phyloP scores from a whole-genome alignment of 805 yeast species.

The Candida krabiensis region DNA sequence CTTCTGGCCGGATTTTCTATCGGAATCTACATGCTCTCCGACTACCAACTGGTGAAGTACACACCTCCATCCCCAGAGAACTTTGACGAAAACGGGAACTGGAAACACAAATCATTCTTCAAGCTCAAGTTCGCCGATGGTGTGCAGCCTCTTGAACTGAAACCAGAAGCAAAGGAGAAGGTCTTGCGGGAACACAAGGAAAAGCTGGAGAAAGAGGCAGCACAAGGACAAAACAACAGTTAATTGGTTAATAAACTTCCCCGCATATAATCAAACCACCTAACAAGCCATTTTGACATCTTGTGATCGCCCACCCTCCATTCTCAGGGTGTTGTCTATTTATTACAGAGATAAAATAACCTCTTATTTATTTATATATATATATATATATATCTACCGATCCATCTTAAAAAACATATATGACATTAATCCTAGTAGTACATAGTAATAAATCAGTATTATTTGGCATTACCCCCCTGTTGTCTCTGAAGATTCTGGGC shows the following conservation, averaged over 20 bases:
- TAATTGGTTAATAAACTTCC: too few species aligned
- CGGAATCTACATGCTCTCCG: conserved; percentile 31
- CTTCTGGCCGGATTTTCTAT: conserved; percentile 26
- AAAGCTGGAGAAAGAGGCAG: too few species aligned
- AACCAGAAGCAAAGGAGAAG: conserved; percentile 31
- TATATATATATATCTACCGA: too few species aligned
- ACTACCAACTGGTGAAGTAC: conserved; percentile 39
- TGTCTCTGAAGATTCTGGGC: conserved; percentile 21
- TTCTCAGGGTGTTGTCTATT: too few species aligned
- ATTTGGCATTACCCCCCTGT: conserved; percentile 4
- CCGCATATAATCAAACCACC: too few species aligned
- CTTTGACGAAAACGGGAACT: conserved; percentile 39
- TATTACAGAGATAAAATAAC: too few species aligned
- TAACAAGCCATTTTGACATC: too few species aligned
- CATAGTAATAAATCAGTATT: not conserved
- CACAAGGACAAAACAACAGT: too few species aligned
- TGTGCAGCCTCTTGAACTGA: conserved; percentile 39
- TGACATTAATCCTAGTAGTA: not conserved
- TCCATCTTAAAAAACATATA: not conserved
- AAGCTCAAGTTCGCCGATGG: conserved; percentile 34
- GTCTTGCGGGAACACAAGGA: conserved; percentile 10
- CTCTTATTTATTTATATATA: not conserved
- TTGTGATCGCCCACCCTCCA: too few species aligned
- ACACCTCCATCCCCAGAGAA: conserved; percentile 39
- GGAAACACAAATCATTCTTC: conserved; percentile 36